phyloP scores from a whole-genome alignment of 2,329 filamentous ascomycete species.

The Metarhizium guizhouense region DNA sequence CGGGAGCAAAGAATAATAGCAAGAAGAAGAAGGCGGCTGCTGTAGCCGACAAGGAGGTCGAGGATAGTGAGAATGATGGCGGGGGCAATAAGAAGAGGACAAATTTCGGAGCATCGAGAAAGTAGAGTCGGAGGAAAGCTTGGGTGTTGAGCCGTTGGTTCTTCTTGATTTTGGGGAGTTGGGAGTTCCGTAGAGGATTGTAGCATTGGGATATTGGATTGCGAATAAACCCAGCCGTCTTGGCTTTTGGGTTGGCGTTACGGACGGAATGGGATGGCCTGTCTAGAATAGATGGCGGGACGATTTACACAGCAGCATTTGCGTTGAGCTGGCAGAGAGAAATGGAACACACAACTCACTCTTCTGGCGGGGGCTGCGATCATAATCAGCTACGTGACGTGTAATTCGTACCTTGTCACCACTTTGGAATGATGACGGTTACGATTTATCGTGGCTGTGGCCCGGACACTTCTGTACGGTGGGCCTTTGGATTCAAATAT shows the following conservation, averaged over 20 bases:
- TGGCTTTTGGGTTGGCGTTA: background rate
- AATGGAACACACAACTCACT: background rate
- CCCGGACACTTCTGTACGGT: too few relatives aligned
- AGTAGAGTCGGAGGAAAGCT: conserved; percentile 20
- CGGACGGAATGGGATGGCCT: background rate
- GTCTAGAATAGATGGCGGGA: background rate
- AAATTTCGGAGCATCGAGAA: conserved; percentile 47
- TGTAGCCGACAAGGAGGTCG: conserved; percentile 22
- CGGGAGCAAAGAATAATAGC: conserved; percentile 28
- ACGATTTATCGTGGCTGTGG: too few relatives aligned
- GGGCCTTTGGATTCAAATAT: too few relatives aligned
- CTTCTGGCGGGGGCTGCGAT: background rate
- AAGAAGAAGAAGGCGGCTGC: conserved; percentile 40
- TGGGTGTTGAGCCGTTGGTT: background rate
- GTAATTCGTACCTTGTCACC: too few relatives aligned
- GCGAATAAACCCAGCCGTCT: too few relatives aligned
- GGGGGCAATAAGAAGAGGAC: conserved; percentile 50
- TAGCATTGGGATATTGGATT: too few relatives aligned
- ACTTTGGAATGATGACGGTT: too few relatives aligned
- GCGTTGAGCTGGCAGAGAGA: background rate
- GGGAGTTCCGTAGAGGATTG: background rate
- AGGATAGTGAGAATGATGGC: conserved; percentile 52
- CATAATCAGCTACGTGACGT: too few relatives aligned
- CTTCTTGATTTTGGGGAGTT: background rate
- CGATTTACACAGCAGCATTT: background rate